A percentile compares a stretch with the other conserved stretches of the same genome.
Evolutionary conservation across 306 rosid genomes (phyloP).

Genomic region (Malus fusca): DNA sequence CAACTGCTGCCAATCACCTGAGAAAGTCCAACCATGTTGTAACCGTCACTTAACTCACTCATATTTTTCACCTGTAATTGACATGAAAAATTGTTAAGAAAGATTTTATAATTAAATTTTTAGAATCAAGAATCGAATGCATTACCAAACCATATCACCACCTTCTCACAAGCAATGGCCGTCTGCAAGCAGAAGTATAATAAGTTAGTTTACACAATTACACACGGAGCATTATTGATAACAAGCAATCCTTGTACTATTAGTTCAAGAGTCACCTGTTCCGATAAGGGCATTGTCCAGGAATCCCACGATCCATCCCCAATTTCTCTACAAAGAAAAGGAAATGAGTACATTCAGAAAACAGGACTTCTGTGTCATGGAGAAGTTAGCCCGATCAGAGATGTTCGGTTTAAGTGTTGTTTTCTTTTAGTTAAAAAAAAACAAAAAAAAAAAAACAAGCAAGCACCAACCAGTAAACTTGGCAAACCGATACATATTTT

Average conservation of each 20-base stretch:
- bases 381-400: neutral
- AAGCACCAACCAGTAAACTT: neutral
- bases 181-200: constrained; percentile 44
- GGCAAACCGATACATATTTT: neutral
- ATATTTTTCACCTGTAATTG: constrained; percentile 63
- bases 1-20: constrained; percentile 43
- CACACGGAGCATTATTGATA: constrained; percentile 11
- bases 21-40: constrained; percentile 88
- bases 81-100: constrained; percentile 16
- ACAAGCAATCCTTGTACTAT: neutral
- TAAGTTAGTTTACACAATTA: neutral
- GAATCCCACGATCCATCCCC: constrained; percentile 74
- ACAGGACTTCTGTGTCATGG: neutral
- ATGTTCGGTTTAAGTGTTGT: neutral
- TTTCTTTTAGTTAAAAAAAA: no score
- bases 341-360: constrained; percentile 6
- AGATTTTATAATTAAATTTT: constrained; percentile 11
- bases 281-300: constrained; percentile 55
- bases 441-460: no score
- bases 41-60: constrained; percentile 58
- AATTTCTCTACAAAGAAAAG: constrained; percentile 46
- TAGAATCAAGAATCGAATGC: constrained; percentile 1
- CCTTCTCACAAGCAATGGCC: constrained; percentile 65
- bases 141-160: constrained; percentile 40
- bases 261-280: constrained; percentile 45